These are phyloP conservation scores for Aspergillus japonicus DNA, from an alignment of 2,329 filamentous ascomycete species.

Conservation along the genomic window DNA sequence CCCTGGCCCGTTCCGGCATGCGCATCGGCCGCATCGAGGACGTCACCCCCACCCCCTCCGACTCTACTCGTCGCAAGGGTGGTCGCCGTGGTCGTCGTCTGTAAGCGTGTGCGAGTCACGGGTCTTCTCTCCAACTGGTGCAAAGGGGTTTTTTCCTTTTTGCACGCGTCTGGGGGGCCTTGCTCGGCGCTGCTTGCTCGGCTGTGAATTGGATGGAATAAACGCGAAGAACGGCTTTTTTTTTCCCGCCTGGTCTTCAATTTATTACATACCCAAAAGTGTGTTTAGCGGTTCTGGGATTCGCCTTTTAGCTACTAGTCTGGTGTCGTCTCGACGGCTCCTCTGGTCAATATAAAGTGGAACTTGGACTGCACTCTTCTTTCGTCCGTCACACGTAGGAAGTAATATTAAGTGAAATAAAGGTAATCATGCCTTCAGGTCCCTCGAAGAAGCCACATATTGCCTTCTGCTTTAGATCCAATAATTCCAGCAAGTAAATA, in stretches of 20 bases:
- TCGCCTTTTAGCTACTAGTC: conserved; percentile 22
- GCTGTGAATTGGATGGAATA: conserved; percentile 51
- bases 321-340: conserved; percentile 25
- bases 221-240: conserved; percentile 54
- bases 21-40: conserved; percentile 99
- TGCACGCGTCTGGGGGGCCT: conserved; percentile 27
- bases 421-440: too few species aligned
- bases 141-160: conserved; percentile 25
- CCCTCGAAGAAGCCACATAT: too few species aligned
- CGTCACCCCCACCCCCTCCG: conserved; percentile 97
- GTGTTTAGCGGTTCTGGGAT: conserved; percentile 25
- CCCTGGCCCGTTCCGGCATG: conserved; percentile 98
- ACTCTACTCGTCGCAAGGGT: conserved; percentile 99
- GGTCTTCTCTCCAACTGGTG: conserved; percentile 27
- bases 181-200: conserved; percentile 32
- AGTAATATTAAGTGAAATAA: too few species aligned
- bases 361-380: conserved; percentile 19
- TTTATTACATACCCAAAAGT: conserved; percentile 40
- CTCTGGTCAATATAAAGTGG: conserved; percentile 18
- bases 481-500: too few species aligned
- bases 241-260: conserved; percentile 52
- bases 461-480: too few species aligned
- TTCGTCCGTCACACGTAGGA: neutral
- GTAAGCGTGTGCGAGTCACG: conserved; percentile 57
- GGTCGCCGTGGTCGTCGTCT: conserved; percentile 99